A percentile compares a stretch with the other conserved stretches of the same genome.
Evolutionary conservation across 495 filamentous ascomycete species (phyloP).

Genomic region (Aspergillus cristatus): DNA sequence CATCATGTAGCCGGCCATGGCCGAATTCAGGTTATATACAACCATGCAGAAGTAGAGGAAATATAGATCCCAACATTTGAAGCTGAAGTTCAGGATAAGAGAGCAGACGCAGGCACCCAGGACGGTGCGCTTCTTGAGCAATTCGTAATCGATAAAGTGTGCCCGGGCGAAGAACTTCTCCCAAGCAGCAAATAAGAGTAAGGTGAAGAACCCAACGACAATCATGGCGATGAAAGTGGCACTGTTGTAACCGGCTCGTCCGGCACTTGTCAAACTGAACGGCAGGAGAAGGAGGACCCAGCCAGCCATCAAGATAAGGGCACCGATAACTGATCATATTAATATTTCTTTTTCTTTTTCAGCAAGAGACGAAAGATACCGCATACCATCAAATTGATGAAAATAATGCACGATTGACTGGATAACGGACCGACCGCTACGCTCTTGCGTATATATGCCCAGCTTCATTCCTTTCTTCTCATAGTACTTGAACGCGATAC

Average conservation of each 20-base stretch:
- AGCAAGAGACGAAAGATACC: neutral
- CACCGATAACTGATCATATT: conserved; percentile 35
- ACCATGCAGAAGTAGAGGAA: conserved; percentile 63
- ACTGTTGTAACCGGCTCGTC: conserved; percentile 39
- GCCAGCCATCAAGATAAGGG: conserved; percentile 48
- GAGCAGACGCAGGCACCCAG: conserved; percentile 52
- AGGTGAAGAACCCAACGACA: conserved; percentile 44
- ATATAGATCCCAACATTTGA: conserved; percentile 59
- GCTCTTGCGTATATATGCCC: conserved; percentile 25
- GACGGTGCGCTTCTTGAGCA: conserved; percentile 56
- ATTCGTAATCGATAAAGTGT: conserved; percentile 51
- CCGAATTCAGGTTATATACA: conserved; percentile 51
- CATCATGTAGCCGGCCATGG: conserved; percentile 51
- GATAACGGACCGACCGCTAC: conserved; percentile 36
- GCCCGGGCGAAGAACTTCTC: conserved; percentile 47
- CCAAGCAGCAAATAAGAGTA: conserved; percentile 50
- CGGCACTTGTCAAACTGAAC: conserved; percentile 43
- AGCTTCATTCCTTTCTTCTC: conserved; percentile 45
- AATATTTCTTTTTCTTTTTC: conserved; percentile 8
- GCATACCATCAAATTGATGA: conserved; percentile 52
- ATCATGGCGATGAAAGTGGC: conserved; percentile 49
- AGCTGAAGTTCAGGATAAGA: conserved; percentile 49
- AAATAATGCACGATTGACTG: conserved; percentile 45
- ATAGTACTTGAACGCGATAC: conserved; percentile 46
- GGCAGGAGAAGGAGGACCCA: conserved; percentile 56